Conservation (phyloP, 2,329 filamentous ascomycete genomes). For the Neonectria neomacrospora region DNA sequence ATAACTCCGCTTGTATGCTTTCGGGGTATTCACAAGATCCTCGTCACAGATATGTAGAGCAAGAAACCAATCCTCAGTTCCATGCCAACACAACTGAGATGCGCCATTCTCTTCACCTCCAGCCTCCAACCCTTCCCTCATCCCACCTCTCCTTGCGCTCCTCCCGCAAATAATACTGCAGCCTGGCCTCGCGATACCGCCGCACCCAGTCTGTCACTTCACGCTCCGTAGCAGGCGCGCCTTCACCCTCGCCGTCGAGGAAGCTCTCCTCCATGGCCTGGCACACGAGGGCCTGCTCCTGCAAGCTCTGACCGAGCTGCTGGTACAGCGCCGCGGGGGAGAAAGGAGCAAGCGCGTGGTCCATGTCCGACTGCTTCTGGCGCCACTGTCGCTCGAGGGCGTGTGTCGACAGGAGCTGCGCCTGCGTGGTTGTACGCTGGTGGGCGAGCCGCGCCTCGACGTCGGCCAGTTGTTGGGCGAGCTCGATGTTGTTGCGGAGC, state of each 20-base stretch:
- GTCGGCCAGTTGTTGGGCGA: conserved; percentile 71
- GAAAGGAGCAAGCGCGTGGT: conserved; percentile 84
- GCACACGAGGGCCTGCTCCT: conserved; percentile 85
- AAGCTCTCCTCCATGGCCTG: conserved; percentile 92
- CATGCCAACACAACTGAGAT: not conserved
- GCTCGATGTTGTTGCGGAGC: conserved; percentile 76
- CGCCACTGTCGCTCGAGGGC: conserved; percentile 93
- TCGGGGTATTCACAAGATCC: conserved; percentile 11
- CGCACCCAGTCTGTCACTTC: conserved; percentile 89
- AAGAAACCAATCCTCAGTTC: not conserved
- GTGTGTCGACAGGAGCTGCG: conserved; percentile 83
- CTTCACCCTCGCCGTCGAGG: conserved; percentile 67
- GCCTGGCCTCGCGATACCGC: conserved; percentile 82
- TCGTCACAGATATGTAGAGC: conserved; percentile 6
- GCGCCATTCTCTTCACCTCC: conserved; percentile 69
- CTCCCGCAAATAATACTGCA: conserved; percentile 79
- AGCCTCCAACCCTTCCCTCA: conserved; percentile 92
- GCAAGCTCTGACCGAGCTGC: conserved; percentile 77
- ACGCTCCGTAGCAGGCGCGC: conserved; percentile 72
- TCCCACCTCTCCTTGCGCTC: conserved; percentile 96
- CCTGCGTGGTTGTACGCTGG: conserved; percentile 78
- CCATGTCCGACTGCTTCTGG: conserved; percentile 89
- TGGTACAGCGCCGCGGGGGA: conserved; percentile 89
- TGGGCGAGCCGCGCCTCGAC: conserved; percentile 67
- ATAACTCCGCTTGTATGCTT: conserved; percentile 8